A percentile compares a stretch with the other conserved stretches of the same genome.
These are phyloP conservation scores for Aspergillus mulundensis DNA, from an alignment of 495 filamentous ascomycete species.

Conservation along the genomic window DNA sequence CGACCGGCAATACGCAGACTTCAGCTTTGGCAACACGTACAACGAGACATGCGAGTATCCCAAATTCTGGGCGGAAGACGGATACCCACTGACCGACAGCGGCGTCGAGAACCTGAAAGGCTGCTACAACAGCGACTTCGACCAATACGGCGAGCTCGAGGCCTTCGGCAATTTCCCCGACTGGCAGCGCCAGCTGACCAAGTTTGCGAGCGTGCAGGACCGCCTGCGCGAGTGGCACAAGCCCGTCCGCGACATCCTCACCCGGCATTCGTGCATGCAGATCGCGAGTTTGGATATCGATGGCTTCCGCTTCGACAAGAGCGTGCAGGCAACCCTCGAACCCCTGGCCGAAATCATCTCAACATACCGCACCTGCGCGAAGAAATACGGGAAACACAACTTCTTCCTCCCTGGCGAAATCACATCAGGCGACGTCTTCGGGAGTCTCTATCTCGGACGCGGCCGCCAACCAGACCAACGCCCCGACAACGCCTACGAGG, in stretches of 20 bases:
- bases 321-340: constrained; percentile 59
- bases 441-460: constrained; percentile 37
- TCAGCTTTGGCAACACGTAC: constrained; percentile 52
- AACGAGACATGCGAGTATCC: constrained; percentile 58
- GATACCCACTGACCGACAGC: constrained; percentile 39
- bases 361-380: constrained; percentile 52
- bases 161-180: constrained; percentile 64
- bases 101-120: constrained; percentile 38
- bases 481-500: constrained; percentile 37
- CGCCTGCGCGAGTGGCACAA: constrained; percentile 68
- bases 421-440: constrained; percentile 56
- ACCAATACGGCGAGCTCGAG: constrained; percentile 64
- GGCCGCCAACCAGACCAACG: no score
- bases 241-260: constrained; percentile 52
- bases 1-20: constrained; percentile 58
- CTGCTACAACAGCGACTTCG: constrained; percentile 67
- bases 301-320: constrained; percentile 66
- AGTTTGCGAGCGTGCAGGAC: constrained; percentile 71
- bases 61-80: constrained; percentile 61
- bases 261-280: constrained; percentile 63
- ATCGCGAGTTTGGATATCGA: constrained; percentile 60
- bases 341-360: constrained; percentile 53
- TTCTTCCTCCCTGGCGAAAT: constrained; percentile 64
- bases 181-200: constrained; percentile 63
- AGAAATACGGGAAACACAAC: constrained; percentile 52